Evolutionary conservation across 2,329 filamentous ascomycete species (phyloP).

Genomic region (Triangularia setosa): DNA sequence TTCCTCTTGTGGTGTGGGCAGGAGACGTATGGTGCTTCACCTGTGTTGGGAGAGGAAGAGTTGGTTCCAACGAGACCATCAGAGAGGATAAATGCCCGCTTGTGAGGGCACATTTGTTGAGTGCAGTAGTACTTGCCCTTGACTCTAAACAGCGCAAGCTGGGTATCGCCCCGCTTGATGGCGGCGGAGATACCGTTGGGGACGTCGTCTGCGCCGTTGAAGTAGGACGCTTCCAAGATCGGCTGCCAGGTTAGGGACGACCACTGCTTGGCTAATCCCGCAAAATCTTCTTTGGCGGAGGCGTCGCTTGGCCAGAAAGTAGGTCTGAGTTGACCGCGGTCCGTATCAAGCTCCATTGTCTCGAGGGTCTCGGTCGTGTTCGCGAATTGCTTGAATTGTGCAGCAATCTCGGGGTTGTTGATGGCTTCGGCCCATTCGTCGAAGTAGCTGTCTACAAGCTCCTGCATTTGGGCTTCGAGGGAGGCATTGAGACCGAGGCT

Average conservation of each 20-base stretch:
- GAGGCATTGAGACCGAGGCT: constrained; percentile 80
- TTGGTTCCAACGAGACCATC: constrained; percentile 71
- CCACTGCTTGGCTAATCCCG: constrained; percentile 60
- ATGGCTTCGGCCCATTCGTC: constrained; percentile 89
- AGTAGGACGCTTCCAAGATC: constrained; percentile 66
- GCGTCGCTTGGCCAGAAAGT: constrained; percentile 71
- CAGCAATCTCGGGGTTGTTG: constrained; percentile 61
- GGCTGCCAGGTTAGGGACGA: constrained; percentile 71
- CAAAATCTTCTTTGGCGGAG: constrained; percentile 64
- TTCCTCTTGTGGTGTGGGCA: constrained; percentile 91
- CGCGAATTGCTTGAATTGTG: constrained; percentile 75
- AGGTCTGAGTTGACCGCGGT: constrained; percentile 70
- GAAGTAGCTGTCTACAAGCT: constrained; percentile 78
- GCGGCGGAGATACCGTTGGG: constrained; percentile 72
- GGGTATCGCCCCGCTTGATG: constrained; percentile 83
- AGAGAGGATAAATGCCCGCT: constrained; percentile 81
- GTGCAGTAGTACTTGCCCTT: constrained; percentile 76
- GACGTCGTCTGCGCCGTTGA: constrained; percentile 58
- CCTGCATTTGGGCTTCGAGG: constrained; percentile 83
- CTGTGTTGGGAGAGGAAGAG: constrained; percentile 33
- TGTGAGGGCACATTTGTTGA: constrained; percentile 94
- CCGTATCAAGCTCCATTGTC: constrained; percentile 65
- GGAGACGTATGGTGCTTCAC: constrained; percentile 67
- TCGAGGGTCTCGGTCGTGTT: constrained; percentile 72
- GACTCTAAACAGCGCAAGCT: constrained; percentile 82